Evolutionary conservation across 257 asterid genomes (phyloP).

Genomic region (Coffea canephora): DNA sequence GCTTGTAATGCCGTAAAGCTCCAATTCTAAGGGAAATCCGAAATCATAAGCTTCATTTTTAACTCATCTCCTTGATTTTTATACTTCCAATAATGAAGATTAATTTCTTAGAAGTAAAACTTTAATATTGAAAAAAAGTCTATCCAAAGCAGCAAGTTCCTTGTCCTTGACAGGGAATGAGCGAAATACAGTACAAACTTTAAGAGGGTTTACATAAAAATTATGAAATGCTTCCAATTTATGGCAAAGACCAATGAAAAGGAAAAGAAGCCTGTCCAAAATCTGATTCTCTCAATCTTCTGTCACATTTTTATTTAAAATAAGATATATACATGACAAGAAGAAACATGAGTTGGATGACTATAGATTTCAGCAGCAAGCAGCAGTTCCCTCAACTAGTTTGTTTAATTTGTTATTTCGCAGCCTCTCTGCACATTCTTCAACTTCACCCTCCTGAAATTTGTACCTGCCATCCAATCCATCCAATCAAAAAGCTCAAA

Average conservation of each 20-base stretch:
- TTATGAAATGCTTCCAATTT: background rate
- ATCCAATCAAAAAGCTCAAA: background rate
- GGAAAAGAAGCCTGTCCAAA: background rate
- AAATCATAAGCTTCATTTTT: too few species aligned
- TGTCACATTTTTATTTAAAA: background rate
- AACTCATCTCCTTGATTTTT: too few species aligned
- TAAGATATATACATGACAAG: background rate
- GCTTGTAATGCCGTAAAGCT: too few species aligned
- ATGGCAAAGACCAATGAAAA: background rate
- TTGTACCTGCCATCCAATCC: constrained; percentile 29
- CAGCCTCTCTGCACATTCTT: constrained; percentile 36
- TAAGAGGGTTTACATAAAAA: too few species aligned
- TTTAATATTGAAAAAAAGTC: too few species aligned
- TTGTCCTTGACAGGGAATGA: background rate
- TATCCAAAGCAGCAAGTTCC: background rate
- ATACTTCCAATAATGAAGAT: too few species aligned
- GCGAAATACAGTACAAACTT: too few species aligned
- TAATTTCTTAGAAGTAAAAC: too few species aligned
- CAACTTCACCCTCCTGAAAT: constrained; percentile 30
- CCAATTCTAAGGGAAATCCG: too few species aligned
- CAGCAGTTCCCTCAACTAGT: constrained; percentile 32
- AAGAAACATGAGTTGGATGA: background rate
- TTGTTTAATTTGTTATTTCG: constrained; percentile 39
- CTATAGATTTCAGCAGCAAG: background rate
- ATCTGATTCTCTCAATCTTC: background rate